Evolutionary conservation across 805 yeast species (phyloP), one percentile per base, ranked within the genome.

Genomic region (Metschnikowia colocasiae): DNA sequence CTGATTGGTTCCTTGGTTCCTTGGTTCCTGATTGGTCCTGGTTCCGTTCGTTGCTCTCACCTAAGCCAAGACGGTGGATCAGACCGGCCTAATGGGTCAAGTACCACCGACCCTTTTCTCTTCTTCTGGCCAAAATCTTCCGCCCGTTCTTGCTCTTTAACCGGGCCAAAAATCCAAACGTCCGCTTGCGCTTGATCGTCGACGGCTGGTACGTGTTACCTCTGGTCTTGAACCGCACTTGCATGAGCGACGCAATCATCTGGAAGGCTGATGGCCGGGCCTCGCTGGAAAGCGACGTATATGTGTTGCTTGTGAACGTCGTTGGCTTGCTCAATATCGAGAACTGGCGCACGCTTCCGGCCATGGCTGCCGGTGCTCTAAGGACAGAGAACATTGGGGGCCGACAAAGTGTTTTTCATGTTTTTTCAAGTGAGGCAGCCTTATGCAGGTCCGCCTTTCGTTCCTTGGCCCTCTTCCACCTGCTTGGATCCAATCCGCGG

Each of bases 121-220:
- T 82, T 68, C 98, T 80, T 63, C 92, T 79, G 46, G 79, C 79
- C 47, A 94, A 68, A 32, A 94, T 79, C 62, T 82, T 87, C 56
- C 92, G 79, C 6, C 97, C 97, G 31, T 80, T 76, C 58, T 76
- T 79, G 6, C 85, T 69, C 61, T 83, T 81, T 67, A 85, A 79
- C 63, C 97, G 81, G 10, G 95, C 89, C 63, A 94, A 74, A 59
- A 91, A 94, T 0, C 99, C 99, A 48, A 86, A 76, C 29, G 86
- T 82, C 67, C 96, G 83, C 74, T 94, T 94, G 65, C 98, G 79
- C 64, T 87, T 88, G 53, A 88, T 72, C 4, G 95, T 89, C 51
- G 89, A 84, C 44, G 99, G 99, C 68, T 92, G 97, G 68, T 85
- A 92, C 16, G 96, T 88, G 71, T 88, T 86, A 68, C 99, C 98